phyloP scores from a whole-genome alignment of 2,329 filamentous ascomycete species.

The Nectriaceae sp. region DNA sequence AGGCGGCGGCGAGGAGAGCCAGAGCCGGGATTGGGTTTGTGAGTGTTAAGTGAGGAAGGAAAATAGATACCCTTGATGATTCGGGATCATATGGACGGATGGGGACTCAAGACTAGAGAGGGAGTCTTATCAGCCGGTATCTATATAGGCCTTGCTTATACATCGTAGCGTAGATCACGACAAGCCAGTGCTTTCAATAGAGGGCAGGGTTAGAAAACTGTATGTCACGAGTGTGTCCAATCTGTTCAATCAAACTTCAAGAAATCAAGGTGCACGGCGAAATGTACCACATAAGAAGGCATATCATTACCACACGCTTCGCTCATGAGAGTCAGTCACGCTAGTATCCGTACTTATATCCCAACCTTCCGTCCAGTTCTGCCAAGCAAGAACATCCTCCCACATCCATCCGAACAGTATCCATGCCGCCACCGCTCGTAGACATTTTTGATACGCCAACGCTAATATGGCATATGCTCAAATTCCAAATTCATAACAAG shows the following conservation, averaged over 20 bases:
- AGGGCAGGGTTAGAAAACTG: too few relatives aligned
- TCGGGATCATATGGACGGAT: background rate
- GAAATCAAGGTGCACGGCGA: background rate
- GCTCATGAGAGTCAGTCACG: constrained; percentile 16
- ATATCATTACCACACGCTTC: constrained; percentile 24
- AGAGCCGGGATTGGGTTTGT: constrained; percentile 66
- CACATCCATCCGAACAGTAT: background rate
- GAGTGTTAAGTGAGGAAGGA: constrained; percentile 55
- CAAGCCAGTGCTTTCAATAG: too few relatives aligned
- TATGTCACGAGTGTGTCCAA: too few relatives aligned
- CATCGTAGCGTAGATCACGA: too few relatives aligned
- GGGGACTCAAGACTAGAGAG: too few relatives aligned
- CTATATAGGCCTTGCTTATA: too few relatives aligned
- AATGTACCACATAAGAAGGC: constrained; percentile 1
- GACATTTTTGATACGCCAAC: constrained; percentile 31
- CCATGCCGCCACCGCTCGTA: background rate
- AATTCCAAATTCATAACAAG: constrained; percentile 14
- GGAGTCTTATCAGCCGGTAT: too few relatives aligned
- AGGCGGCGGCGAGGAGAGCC: constrained; percentile 56
- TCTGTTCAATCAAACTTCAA: too few relatives aligned
- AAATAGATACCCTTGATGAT: background rate
- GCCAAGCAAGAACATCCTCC: background rate
- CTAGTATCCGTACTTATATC: constrained; percentile 6
- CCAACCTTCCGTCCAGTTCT: too few relatives aligned
- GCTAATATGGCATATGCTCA: constrained; percentile 31